Evolutionary conservation across 2,329 filamentous ascomycete genomes (phyloP).

Genomic region (Xylariomycetidae sp.): DNA sequence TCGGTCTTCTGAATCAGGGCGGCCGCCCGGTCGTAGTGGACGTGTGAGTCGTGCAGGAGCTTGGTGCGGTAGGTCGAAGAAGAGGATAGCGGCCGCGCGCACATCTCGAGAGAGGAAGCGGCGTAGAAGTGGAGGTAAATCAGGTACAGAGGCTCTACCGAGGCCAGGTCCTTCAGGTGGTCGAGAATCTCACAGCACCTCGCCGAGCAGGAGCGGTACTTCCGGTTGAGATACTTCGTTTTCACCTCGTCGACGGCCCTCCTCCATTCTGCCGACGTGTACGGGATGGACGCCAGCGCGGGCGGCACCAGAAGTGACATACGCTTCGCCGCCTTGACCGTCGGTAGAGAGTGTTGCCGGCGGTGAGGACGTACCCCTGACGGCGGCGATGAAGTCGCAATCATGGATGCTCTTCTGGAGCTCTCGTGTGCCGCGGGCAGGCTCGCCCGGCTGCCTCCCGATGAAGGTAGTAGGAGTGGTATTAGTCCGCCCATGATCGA

Average conservation of each 20-base stretch:
- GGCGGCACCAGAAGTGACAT: conserved; percentile 17
- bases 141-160: conserved; percentile 48
- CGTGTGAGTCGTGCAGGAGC: conserved; percentile 47
- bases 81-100: conserved; percentile 43
- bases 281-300: conserved; percentile 31
- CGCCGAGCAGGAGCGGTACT: conserved; percentile 49
- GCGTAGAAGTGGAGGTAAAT: conserved; percentile 59
- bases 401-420: no score
- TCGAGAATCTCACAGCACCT: conserved; percentile 50
- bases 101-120: conserved; percentile 55
- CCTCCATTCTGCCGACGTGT: conserved; percentile 47
- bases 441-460: conserved; percentile 8
- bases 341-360: conserved; percentile 25
- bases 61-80: conserved; percentile 41
- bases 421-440: conserved; percentile 7
- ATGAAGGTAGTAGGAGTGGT: conserved; percentile 20
- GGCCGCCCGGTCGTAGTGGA: conserved; percentile 47
- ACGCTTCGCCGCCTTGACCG: conserved; percentile 9
- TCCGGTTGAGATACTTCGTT: conserved; percentile 44
- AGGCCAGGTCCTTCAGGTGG: conserved; percentile 37
- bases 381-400: no score
- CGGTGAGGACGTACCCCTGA: no score
- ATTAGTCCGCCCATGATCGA: conserved; percentile 23
- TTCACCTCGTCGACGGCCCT: conserved; percentile 49
- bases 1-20: conserved; percentile 44